Base-by-base conservation (phyloP, 805 yeast species). In the Myxozyma geophila region DNA sequence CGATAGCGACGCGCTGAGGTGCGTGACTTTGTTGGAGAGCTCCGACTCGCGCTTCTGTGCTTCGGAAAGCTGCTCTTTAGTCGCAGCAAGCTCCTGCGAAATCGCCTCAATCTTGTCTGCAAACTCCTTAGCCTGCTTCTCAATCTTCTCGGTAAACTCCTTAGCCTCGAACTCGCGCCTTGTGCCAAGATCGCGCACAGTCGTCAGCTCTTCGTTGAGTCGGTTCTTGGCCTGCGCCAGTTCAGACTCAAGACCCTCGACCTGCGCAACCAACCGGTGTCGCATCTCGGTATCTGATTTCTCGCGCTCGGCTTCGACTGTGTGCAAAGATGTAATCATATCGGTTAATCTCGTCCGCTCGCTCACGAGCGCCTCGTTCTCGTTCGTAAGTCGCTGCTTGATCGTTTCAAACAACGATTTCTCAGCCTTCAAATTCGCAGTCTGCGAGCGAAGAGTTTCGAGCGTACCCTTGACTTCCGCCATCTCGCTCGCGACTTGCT, bases 261-360 rank as follows among this genome's bases (percentile, higher is more conserved):
- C 76, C 54, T 84, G 85, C 28, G 78, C 74, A 8, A 80, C 71
- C 57, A 85, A 79, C 48, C 87, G 78, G 13, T 78, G 74, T 21
- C 85, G 79, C 4, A 86, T 71, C 44, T 85, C 87, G 21, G 76
- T 72, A 53, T 82, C 79, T 6, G 83, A 77, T 0, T 75, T 68
- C 56, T 87, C 88, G 58, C 92, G 80, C 71, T 89, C 92, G 58
- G 80, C 80, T 60, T 85, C 84, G 46, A 85, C 72, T 1, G 85
- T 71, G 74, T 89, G 93, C 51, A 90, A 75, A 69, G 82, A 87
- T 7, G 82, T 74, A 9, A 89, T 80, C 62, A 86, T 78, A 2
- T 83, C 80, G 68, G 82, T 86, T 47, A 90, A 76, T 58, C 84
- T 81, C 6, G 81, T 74, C 69, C 84, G 85, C 71, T 91, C 96